A percentile compares a stretch with the other conserved stretches of the same genome.
Evolutionary conservation across 805 yeast species (phyloP).

Genomic region (Starmerella apis): DNA sequence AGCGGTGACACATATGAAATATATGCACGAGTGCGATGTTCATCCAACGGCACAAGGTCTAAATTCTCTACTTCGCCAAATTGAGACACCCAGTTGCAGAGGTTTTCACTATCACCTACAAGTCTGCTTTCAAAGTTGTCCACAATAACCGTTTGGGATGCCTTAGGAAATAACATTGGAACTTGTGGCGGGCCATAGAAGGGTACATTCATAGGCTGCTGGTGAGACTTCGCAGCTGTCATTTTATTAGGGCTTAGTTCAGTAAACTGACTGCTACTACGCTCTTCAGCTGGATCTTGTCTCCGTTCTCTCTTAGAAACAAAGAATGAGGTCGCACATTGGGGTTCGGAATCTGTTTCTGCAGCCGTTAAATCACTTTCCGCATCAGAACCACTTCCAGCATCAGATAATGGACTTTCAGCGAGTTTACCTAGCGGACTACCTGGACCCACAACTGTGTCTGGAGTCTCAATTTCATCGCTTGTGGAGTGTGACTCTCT

Average conservation of each 20-base stretch:
- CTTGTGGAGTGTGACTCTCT: not conserved
- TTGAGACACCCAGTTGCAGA: slow-evolving; percentile 10
- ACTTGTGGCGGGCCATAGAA: not conserved
- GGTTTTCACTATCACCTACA: not conserved
- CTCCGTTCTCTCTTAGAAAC: not conserved
- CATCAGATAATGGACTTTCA: not conserved
- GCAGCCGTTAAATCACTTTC: not conserved
- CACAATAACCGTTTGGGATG: slow-evolving; percentile 20
- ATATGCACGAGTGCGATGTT: slow-evolving; percentile 14
- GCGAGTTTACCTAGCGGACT: not conserved
- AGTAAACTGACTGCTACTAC: not conserved
- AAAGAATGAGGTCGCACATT: not conserved
- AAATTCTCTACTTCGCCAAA: slow-evolving; percentile 16
- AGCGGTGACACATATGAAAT: slow-evolving; percentile 14
- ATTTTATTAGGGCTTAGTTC: not conserved
- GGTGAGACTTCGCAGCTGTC: not conserved
- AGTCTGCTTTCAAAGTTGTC: slow-evolving; percentile 14
- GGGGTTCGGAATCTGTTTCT: not conserved
- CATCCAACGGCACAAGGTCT: slow-evolving; percentile 15
- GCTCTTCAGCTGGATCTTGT: no score
- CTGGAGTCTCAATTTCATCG: not conserved
- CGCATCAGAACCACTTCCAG: not conserved
- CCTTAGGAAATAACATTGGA: slow-evolving; percentile 1
- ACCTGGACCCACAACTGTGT: not conserved
- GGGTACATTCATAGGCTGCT: not conserved